Base-by-base conservation (phyloP, 1,139 yeast species). In the Kurtzmaniella quercitrusa region DNA sequence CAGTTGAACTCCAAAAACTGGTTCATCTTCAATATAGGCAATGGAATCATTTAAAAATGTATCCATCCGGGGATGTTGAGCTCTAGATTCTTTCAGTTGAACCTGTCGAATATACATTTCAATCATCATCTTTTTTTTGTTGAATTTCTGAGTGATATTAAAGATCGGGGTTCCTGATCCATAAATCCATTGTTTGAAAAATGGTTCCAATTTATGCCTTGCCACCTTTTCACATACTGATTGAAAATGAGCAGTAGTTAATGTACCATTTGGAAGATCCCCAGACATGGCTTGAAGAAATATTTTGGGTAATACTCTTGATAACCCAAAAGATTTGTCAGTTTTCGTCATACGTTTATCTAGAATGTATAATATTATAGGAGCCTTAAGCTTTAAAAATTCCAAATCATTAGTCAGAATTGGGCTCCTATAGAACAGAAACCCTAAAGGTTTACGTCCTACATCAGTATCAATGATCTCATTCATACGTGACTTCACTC, bases 281-380 rank as follows among this genome's bases (percentile, higher is more conserved):
- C 96, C 96, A 3, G 96, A 87, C 94, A 94, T 89, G 0, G 96
- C 95, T 59, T 93, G 98, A 37, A 94, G 68, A 55, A 93, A 89
- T 19, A 94, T 69, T 56, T 91, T 93, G 0, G 98, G 97, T 36
- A 94, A 75, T 0, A 90, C 98, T 49, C 98, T 79, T 1, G 93
- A 82, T 47, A 94, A 70, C 1, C 98, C 98, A 62, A 93, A 85
- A 0, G 96, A 86, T 52, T 91, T 83, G 58, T 94, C 98, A 1
- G 98, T 89, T 57, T 93, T 93, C 0, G 97, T 91, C 95, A 94
- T 89, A 50, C 98, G 71, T 44, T 88, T 78, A 60, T 94, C 97
- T 27, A 94, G 68, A 40, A 93, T 90, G 55, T 81, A 85, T 42
- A 94, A 60, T 1, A 94, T 93, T 46, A 90, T 71, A 0, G 98